Percentiles rank a stretch among this genome's conserved stretches.
phyloP scores from a whole-genome alignment of 176 grass and related monocot species.

The Luzula sylvatica region DNA sequence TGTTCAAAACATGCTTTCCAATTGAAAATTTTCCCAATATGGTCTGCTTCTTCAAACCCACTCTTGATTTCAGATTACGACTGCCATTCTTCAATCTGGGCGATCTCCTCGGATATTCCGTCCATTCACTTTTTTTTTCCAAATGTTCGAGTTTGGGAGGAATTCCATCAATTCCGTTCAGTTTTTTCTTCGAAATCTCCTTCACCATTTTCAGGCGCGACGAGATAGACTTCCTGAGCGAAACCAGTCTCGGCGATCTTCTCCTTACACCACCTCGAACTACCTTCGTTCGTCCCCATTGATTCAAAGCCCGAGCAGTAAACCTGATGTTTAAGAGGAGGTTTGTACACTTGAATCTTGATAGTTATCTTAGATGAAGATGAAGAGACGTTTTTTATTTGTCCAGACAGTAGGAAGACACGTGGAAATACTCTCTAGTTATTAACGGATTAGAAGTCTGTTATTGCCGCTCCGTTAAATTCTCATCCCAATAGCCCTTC shows the following conservation, averaged over 20 bases:
- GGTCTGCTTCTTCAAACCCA: not conserved
- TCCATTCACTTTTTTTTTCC: not conserved
- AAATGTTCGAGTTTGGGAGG: not conserved
- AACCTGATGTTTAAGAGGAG: not conserved
- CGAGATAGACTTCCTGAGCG: not conserved
- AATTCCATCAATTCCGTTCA: not conserved
- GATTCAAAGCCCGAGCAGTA: not conserved
- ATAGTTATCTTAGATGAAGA: too few relatives aligned
- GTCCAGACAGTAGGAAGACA: not conserved
- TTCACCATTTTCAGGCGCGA: not conserved
- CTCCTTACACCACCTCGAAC: not conserved
- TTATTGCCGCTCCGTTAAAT: too few relatives aligned
- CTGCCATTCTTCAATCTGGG: constrained; percentile 3
- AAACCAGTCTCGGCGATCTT: not conserved
- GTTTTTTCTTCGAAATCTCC: not conserved
- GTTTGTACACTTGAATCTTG: not conserved
- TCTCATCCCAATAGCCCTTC: too few relatives aligned
- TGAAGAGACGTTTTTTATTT: too few relatives aligned
- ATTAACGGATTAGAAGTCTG: too few relatives aligned
- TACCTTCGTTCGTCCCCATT: not conserved
- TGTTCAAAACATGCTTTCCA: not conserved
- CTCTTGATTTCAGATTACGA: not conserved
- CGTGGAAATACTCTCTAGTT: not conserved
- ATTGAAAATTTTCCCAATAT: not conserved
- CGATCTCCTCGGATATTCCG: too few relatives aligned